Evolutionary conservation across 495 filamentous ascomycete genomes (phyloP).

Genomic region (Penicillium arizonense): DNA sequence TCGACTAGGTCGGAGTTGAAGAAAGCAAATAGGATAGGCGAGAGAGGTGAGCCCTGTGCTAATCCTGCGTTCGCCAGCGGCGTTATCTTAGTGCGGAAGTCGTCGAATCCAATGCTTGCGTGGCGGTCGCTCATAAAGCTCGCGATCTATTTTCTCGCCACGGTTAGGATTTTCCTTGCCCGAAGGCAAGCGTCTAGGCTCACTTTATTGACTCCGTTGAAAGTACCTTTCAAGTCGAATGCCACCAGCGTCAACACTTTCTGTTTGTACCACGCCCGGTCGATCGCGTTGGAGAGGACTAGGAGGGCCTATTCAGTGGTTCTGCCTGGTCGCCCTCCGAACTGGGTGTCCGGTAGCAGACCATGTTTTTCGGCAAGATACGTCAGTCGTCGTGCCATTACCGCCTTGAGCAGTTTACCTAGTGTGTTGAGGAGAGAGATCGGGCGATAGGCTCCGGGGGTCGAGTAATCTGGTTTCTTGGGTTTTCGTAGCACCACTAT

Average conservation of each 20-base stretch:
- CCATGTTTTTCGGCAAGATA: slow-evolving; percentile 13
- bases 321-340: slow-evolving; percentile 14
- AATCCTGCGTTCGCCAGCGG: slow-evolving; percentile 22
- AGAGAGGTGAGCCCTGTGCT: slow-evolving; percentile 25
- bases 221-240: slow-evolving; percentile 1
- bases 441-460: slow-evolving; percentile 16
- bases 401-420: slow-evolving; percentile 15
- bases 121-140: no score
- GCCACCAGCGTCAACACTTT: slow-evolving; percentile 21
- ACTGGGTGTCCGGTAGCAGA: slow-evolving; percentile 20
- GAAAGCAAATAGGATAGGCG: slow-evolving; percentile 25
- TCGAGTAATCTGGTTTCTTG: slow-evolving; percentile 21
- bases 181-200: slow-evolving; percentile 19
- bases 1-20: slow-evolving; percentile 26
- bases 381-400: slow-evolving; percentile 9
- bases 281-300: slow-evolving; percentile 15
- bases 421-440: slow-evolving; percentile 29
- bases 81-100: slow-evolving; percentile 12
- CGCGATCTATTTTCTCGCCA: slow-evolving; percentile 13
- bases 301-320: slow-evolving; percentile 18
- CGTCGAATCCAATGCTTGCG: slow-evolving; percentile 18
- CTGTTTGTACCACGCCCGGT: no score
- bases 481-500: slow-evolving; percentile 28
- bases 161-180: slow-evolving; percentile 16
- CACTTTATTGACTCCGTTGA: slow-evolving; percentile 23